phyloP scores from a whole-genome alignment of 352 stramenopile species.

The Peronospora farinosa region DNA sequence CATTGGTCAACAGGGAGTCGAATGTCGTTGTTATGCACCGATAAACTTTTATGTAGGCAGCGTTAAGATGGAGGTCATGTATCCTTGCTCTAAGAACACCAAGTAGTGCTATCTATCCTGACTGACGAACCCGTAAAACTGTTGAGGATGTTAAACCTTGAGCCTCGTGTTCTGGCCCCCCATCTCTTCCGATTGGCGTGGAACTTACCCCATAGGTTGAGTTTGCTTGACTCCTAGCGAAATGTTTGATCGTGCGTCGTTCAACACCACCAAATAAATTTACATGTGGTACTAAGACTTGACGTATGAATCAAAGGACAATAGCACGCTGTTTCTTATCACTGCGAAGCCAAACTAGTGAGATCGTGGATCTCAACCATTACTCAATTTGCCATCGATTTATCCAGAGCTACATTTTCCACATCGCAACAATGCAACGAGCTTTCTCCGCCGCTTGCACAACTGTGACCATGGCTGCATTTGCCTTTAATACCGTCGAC shows the following conservation, averaged over 20 bases:
- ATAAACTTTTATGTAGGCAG: too few species aligned
- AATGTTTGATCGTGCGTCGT: not conserved
- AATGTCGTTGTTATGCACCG: too few species aligned
- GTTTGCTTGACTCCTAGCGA: not conserved
- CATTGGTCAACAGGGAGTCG: too few species aligned
- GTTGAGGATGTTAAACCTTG: too few species aligned
- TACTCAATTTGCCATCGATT: conserved; percentile 20
- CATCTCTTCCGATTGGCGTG: too few species aligned
- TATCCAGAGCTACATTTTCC: conserved; percentile 1
- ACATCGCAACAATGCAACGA: conserved; percentile 11
- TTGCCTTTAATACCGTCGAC: conserved; percentile 15
- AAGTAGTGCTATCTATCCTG: too few species aligned
- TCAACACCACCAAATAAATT: conserved; percentile 4
- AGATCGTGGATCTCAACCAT: conserved; percentile 8
- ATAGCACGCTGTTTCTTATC: conserved; percentile 8
- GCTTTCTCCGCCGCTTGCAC: conserved; percentile 1
- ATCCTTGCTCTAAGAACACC: too few species aligned
- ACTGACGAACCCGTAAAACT: too few species aligned
- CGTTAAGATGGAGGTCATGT: too few species aligned
- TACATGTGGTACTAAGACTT: conserved; percentile 4
- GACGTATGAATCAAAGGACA: not conserved
- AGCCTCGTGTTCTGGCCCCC: too few species aligned
- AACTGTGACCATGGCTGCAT: conserved; percentile 3
- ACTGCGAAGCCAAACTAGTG: not conserved
- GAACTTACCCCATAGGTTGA: too few species aligned